These are phyloP conservation scores for Taxawa tesnikishii DNA, from an alignment of 2,329 filamentous ascomycete species.

Conservation along the genomic window DNA sequence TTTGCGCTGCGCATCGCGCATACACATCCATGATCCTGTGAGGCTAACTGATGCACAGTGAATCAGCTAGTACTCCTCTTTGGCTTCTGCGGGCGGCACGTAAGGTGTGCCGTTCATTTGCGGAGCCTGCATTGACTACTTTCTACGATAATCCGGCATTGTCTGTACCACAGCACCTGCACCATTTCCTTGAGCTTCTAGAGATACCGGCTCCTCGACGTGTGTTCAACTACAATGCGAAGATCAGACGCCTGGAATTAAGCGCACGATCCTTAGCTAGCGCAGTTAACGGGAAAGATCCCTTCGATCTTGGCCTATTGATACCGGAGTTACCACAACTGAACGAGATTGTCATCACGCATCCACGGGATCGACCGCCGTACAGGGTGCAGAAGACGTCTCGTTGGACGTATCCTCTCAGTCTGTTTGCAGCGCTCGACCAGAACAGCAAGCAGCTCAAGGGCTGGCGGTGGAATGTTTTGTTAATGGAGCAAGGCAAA, in stretches of 20 bases:
- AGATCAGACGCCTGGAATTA: constrained; percentile 57
- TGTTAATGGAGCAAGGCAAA: constrained; percentile 5
- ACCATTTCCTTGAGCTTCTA: constrained; percentile 18
- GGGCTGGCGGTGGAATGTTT: constrained; percentile 41
- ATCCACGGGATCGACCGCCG: constrained; percentile 55
- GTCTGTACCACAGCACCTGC: constrained; percentile 15
- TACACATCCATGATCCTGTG: constrained; percentile 12
- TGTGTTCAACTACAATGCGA: constrained; percentile 51
- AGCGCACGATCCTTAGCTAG: no score
- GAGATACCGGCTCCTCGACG: constrained; percentile 13
- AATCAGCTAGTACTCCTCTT: constrained; percentile 12
- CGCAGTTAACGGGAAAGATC: constrained; percentile 3
- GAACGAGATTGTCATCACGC: constrained; percentile 58
- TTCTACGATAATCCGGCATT: constrained; percentile 20
- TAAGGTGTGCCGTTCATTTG: constrained; percentile 19
- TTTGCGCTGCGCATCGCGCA: no score
- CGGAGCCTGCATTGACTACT: constrained; percentile 22
- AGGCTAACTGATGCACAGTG: constrained; percentile 3
- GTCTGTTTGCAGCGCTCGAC: constrained; percentile 53
- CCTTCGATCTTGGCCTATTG: constrained; percentile 45
- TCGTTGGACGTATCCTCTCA: constrained; percentile 56
- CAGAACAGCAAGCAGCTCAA: constrained; percentile 32
- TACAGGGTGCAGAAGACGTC: constrained; percentile 44
- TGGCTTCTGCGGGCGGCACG: constrained; percentile 21
- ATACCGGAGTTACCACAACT: constrained; percentile 55